A percentile compares a stretch with the other conserved stretches of the same genome.
phyloP scores from a whole-genome alignment of 495 filamentous ascomycete species.

The Symbiotaphrina buchneri region DNA sequence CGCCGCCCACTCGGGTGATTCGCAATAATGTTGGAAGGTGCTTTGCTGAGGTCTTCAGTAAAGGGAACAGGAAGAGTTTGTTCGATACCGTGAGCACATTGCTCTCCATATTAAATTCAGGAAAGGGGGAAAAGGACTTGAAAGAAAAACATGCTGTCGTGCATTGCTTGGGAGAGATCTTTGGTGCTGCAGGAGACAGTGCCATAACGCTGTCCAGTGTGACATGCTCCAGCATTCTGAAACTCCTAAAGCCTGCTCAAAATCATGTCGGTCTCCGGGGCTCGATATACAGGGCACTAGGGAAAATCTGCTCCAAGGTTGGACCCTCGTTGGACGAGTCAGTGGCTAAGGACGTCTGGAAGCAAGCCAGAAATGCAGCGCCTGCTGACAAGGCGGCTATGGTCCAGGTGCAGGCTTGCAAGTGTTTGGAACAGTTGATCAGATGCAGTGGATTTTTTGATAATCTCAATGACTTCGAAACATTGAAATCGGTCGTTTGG shows the following conservation, averaged over 20 bases:
- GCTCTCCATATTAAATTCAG: conserved; percentile 44
- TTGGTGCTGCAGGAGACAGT: conserved; percentile 76
- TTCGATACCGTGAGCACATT: conserved; percentile 91
- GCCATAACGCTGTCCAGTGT: conserved; percentile 67
- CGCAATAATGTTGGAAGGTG: conserved; percentile 71
- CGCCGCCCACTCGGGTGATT: conserved; percentile 69
- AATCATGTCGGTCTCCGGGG: conserved; percentile 65
- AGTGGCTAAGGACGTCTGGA: conserved; percentile 82
- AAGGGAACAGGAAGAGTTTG: conserved; percentile 75
- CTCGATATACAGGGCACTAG: conserved; percentile 59
- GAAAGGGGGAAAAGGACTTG: conserved; percentile 63
- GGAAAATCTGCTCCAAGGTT: conserved; percentile 52
- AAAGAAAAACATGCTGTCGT: conserved; percentile 68
- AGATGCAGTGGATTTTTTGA: conserved; percentile 59
- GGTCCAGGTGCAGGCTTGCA: conserved; percentile 59
- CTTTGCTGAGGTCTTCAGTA: conserved; percentile 62
- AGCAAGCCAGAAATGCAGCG: conserved; percentile 58
- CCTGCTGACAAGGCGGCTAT: conserved; percentile 61
- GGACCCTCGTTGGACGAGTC: conserved; percentile 59
- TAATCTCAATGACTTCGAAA: conserved; percentile 81
- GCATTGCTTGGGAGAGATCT: conserved; percentile 73
- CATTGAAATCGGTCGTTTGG: conserved; percentile 52
- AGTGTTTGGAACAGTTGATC: conserved; percentile 53
- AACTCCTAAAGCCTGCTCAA: conserved; percentile 57
- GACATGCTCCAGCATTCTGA: conserved; percentile 44